Base-by-base conservation (phyloP, 108 stramenopile species). In the Nitzschia putrida region DNA sequence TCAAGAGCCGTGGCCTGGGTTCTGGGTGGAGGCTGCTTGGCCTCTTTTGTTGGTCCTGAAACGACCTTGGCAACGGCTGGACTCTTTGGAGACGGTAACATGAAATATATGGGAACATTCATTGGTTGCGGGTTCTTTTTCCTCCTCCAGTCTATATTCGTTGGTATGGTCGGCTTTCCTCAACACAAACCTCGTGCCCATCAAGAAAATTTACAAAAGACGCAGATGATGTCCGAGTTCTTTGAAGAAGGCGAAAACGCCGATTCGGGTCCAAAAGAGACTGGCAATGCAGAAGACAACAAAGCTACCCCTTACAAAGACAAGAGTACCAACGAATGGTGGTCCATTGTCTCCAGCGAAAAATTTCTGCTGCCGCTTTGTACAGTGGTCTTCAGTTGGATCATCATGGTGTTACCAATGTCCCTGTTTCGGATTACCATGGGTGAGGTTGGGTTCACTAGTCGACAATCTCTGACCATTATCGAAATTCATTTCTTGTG, bases 11-110 rank as follows among this genome's bases (percentile, higher is more conserved):
- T 83, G 20, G 65, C 75, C 13, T 66, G 71, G 70, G 78, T 79
- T 2, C 47, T 83, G 21, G 64, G 53, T 6, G 82, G 82, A 23
- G 82, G 82, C 5, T 78, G 77, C 41, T 47, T 83, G 49, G 82
- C 82, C 7, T 68, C 82, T 0, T 80, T 83, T 73, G 71, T 71
- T 18, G 82, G 82, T 18, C 82, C 82, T 24, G 82, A 83, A 66
- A 29, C 64, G 38, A 73, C 78, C 14, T 53, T 72, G 42, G 82
- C 58, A 3, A 69, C 71, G 4, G 67, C 41, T 64, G 76, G 71
- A 42, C 10, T 51, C 44, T 65, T 82, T 65, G 68, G 71, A 11
- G 61, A 79, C 22, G 71, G 38, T 1, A 58, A 72, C 24, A 40
- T 73, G 39, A 38, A 44, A 10, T 79, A 64, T 45, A n/a, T 83